Evolutionary conservation across 768 basidiomycete genomes (phyloP), one percentile per base, ranked within the genome.

Genomic region (Agaricus bisporus): DNA sequence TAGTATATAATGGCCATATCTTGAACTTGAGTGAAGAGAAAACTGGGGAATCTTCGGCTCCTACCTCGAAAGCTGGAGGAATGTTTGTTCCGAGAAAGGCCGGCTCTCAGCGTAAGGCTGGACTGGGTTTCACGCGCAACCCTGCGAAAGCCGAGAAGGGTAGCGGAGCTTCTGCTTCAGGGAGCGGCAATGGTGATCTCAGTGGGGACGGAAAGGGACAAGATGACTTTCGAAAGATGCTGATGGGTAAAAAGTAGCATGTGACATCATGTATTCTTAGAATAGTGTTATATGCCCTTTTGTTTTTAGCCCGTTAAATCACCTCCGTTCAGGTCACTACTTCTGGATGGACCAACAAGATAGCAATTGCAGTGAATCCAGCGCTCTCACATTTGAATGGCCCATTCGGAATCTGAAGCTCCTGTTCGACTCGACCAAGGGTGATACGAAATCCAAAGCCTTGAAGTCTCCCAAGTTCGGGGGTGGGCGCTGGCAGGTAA

Each of bases 151-250:
- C 3, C 11, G 32, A 32, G 32, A 32, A 32, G 32, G 32, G 32
- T 11, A 10, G 5, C 15, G 43, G 26, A n/a, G 58, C 47, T 28
- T 26, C 36, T n/a, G 26, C 49, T 18, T 48, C 45, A 14, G 42
- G 60, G 1, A 43, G 63, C 29, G 55, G 60, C 32, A 59, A 61
- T 50, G 38, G 32, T 32, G 32, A 11, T 32, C 11, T 11, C 11
- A 11, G 32, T 32, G 32, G 32, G 18, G 42, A 63, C 7, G 54
- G 61, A 2, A 85, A 79, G 64, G 80, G 81, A 1, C 92, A 94
- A 64, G 85, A 92, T 59, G 90, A 90, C 60, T 95, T 95, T 66
- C 74, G 93, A 54, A 90, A 85, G 63, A 86, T 95, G 85, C 66
- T 95, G 29, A 72, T 51, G 25, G 61, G 56, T 1, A 46, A 50